phyloP scores from a whole-genome alignment of 164 flowering plant species.

The Berberis thunbergii region DNA sequence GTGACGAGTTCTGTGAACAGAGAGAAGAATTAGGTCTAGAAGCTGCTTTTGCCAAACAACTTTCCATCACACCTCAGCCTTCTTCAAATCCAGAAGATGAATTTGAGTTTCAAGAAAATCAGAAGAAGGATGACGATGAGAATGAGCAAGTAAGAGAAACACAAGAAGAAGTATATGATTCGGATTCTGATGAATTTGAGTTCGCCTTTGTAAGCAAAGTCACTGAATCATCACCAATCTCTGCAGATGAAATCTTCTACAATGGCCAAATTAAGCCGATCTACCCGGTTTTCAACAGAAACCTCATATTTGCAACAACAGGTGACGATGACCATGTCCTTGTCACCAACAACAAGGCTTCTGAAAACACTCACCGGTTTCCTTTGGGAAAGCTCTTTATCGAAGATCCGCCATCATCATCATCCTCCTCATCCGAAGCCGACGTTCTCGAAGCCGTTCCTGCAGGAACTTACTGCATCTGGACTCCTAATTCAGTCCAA shows the following conservation, averaged over 20 bases:
- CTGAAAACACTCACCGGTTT: constrained; percentile 14
- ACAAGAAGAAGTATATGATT: not conserved
- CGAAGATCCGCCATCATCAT: constrained; percentile 18
- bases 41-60: not conserved
- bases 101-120: no score
- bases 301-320: constrained; percentile 10
- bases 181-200: constrained; percentile 41
- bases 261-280: constrained; percentile 58
- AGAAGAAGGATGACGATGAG: not conserved
- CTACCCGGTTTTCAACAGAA: constrained; percentile 36
- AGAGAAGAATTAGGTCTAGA: not conserved
- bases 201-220: constrained; percentile 33
- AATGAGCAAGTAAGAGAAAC: constrained; percentile 1
- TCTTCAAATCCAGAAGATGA: not conserved
- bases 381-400: constrained; percentile 36
- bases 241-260: constrained; percentile 62
- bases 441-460: constrained; percentile 19
- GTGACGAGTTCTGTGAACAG: constrained; percentile 11
- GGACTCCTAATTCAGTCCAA: constrained; percentile 17
- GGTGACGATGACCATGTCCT: constrained; percentile 3
- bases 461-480: constrained; percentile 24
- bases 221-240: constrained; percentile 20
- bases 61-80: not conserved
- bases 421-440: constrained; percentile 21
- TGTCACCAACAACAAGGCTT: not conserved